Percentiles rank a stretch among this genome's conserved stretches.
Evolutionary conservation across 139 green algal genomes (phyloP).

Genomic region (Ulvella scutata): DNA sequence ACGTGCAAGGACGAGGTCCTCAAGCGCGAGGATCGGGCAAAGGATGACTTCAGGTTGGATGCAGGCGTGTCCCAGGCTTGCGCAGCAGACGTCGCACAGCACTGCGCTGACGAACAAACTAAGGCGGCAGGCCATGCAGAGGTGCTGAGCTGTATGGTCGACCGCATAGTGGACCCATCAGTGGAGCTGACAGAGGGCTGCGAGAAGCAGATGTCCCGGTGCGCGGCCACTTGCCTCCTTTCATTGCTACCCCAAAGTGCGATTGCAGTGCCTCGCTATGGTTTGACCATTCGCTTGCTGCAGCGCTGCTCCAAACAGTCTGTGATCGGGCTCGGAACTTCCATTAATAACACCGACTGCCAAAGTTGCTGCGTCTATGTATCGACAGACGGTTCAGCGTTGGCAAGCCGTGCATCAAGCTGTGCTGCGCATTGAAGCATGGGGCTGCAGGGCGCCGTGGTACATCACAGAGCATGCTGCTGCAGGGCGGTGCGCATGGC

Average conservation of each 20-base stretch:
- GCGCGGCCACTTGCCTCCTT: no score
- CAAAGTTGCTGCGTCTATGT: conserved; percentile 6
- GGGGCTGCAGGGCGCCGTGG: conserved; percentile 1
- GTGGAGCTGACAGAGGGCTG: background rate
- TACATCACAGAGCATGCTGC: conserved; percentile 6
- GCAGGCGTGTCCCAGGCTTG: conserved; percentile 49
- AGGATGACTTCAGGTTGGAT: conserved; percentile 58
- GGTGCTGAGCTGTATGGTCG: conserved; percentile 58
- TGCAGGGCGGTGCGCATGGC: conserved; percentile 62
- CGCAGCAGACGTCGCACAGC: conserved; percentile 24
- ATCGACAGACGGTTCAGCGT: conserved; percentile 1
- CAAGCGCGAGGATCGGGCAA: conserved; percentile 24
- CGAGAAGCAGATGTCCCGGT: background rate
- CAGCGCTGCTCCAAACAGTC: no score
- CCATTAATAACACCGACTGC: conserved; percentile 1
- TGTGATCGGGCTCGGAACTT: background rate
- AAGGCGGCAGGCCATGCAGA: conserved; percentile 39
- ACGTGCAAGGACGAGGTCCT: conserved; percentile 42
- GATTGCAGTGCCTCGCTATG: no score
- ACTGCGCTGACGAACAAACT: conserved; percentile 37
- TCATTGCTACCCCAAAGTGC: no score
- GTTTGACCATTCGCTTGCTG: no score
- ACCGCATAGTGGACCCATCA: conserved; percentile 3
- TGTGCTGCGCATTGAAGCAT: conserved; percentile 12
- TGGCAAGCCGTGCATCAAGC: background rate